Base-by-base conservation (phyloP, 2,329 filamentous ascomycete species). In the Ophiostoma novo-ulmi region DNA sequence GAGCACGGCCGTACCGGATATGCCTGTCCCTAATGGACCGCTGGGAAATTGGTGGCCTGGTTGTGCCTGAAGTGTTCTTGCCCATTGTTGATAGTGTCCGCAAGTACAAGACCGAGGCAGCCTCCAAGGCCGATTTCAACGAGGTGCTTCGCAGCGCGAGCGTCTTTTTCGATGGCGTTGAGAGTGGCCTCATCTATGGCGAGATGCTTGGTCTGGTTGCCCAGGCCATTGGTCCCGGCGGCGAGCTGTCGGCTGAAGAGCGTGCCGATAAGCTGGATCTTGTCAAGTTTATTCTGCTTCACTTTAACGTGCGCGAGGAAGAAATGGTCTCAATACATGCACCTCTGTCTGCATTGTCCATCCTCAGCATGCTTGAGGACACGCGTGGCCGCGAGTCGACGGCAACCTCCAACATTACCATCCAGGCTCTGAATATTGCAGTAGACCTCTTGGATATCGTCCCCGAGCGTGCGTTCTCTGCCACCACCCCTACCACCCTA, bases 21-120 rank as follows among this genome's bases (percentile, higher is more conserved):
- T 96, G 93, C 76, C 85, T 98, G 2, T 97, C 96, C 20, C 83
- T 99, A 69, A 98, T 99, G 95, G 95, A 99, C 80, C 89, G 94
- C 71, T 98, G 93, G 94, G 95, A 99, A 78, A 94, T 99, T 74
- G 95, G 95, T 39, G 93, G 93, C 1, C 84, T 94, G 22, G 89
- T 99, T 66, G 90, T 98, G 1, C 92, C 94, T 0, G 89, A 93
- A 72, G 87, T 98, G 17, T 98, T 99, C 77, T 83, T 97, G 17
- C 91, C 94, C 3, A 89, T 94, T 36, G 87, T 99, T 75, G 86
- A 89, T 77, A 96, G 90, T 75, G 89, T 97, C 52, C 88, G 90
- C 74, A 82, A 84, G 65, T 98, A 93, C 80, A 89, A 93, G 78
- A 81, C 82, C 36, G 82, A 82, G 69, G 87, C 90, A 13, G 80